These are phyloP conservation scores for Termitomyces sp. DNA, from an alignment of 768 basidiomycete species.

Conservation along the genomic window DNA sequence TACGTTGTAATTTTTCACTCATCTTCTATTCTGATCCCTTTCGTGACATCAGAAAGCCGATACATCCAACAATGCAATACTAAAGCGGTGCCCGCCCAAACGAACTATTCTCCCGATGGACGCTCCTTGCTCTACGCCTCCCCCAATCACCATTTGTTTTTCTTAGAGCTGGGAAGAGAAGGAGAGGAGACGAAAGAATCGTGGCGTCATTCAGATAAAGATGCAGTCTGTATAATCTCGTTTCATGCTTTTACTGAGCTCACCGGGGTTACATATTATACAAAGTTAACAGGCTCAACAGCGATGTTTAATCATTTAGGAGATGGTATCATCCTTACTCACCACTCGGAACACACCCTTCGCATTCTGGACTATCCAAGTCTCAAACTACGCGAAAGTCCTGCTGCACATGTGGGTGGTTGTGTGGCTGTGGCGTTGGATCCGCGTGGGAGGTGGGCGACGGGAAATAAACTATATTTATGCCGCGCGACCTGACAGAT, in stretches of 20 bases:
- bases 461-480: neutral
- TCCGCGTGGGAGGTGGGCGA: conserved; percentile 64
- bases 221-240: conserved; percentile 33
- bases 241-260: neutral
- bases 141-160: conserved; percentile 55
- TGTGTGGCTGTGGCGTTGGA: conserved; percentile 74
- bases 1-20: conserved; percentile 32
- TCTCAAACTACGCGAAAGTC: conserved; percentile 52
- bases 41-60: conserved; percentile 54
- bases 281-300: conserved; percentile 53
- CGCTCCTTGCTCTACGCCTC: conserved; percentile 61
- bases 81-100: conserved; percentile 61
- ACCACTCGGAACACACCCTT: conserved; percentile 60
- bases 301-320: conserved; percentile 76
- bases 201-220: conserved; percentile 47
- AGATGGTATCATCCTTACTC: conserved; percentile 65
- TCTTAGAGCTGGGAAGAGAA: conserved; percentile 54
- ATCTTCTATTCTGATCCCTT: neutral
- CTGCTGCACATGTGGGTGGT: conserved; percentile 78
- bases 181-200: conserved; percentile 45
- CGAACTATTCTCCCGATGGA: conserved; percentile 72
- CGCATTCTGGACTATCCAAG: conserved; percentile 70
- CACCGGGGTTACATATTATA: neutral
- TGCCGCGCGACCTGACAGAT: conserved; percentile 1
- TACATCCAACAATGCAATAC: conserved; percentile 55